Base-by-base conservation (phyloP, 164 flowering plant genomes). In the Stephania yunnanensis region DNA sequence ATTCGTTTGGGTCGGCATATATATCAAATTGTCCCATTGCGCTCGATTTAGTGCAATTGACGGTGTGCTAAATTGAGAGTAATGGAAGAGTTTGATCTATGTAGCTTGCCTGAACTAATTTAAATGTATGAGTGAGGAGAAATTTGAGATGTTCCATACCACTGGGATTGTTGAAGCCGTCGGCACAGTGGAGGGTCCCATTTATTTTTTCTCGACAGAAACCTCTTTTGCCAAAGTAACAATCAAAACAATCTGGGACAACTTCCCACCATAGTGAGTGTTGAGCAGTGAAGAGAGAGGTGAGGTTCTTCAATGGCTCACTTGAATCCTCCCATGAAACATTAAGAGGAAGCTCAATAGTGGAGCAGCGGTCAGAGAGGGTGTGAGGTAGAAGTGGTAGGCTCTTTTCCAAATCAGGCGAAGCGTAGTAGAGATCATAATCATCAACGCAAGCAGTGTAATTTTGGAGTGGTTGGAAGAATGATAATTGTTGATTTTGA, bases 301-400 rank as follows among this genome's bases (percentile, higher is more conserved):
- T 9, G 8, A 73, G 75, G 6, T 64, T 8, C 5, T 19, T 20
- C 7, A 30, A 7, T 17, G 48, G 22, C 71, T 65, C 7, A 65
- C 30, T 6, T 30, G 36, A 13, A 66, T 66, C 13, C 69, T 10
- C 12, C 55, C 55, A 50, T 50, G 11, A 1, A 25, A 25, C 25
- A 25, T 25, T n/a, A 36, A 36, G 10, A 6, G 64, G 78, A 63
- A 63, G 65, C 17, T 25, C 12, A 76, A 76, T 10, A 42, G n/a
- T 10, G 10, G 70, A 25, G 48, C 74, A 71, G 12, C 1, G 9
- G 25, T 48, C 10, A 1, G 11, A 5, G 13, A 2, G 13, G 42
- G 6, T 22, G 1, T 13, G 1, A 44, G 44, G 68, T 17, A 69
- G 7, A 55, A 36, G 1, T 20, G 67, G 55, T 12, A 61, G 36